Base-by-base conservation (phyloP, 1,284 basidiomycete genomes). In the Cryptococcus maquisensis region DNA sequence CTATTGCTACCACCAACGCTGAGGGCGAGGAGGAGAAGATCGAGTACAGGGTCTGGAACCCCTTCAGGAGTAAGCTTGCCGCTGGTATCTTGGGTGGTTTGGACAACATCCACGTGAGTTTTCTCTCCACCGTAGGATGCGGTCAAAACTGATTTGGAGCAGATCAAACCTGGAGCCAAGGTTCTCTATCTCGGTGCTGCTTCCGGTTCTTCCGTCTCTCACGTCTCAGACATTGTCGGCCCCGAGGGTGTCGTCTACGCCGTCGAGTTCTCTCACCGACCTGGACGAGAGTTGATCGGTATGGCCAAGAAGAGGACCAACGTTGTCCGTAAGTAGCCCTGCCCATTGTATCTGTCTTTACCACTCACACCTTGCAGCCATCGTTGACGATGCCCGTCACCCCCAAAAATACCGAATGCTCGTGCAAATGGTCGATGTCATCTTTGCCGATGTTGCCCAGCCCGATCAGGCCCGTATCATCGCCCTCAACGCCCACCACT, bases 241-340 rank as follows among this genome's bases (percentile, higher is more conserved):
- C 94, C 96, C 41, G 92, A 96, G 68, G 95, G 95, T 55, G 84
- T 89, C 57, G 96, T 98, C 12, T 98, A 98, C 76, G 95, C 95
- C 41, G 96, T 98, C 56, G 95, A 99, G 78, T 98, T 99, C 80
- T 98, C 94, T 3, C 84, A 88, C 72, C 86, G 96, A 66, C 95
- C 92, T 57, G 95, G 95, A 45, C 90, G 95, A 79, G 95, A 99
- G 78, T 80, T 98, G 59, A 97, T 99, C 71, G 90, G 90, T 79
- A 99, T 98, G 96, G 95, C 96, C 51, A 98, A 98, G 81, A 98
- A 98, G 80, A 84, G 96, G 59, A 98, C 96, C 61, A 98, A 98
- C 78, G 93, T 98, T 63, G 97, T 98, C 70, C 95, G 90, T 93
- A 77, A 60, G 89, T 83, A 13, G 23, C 42, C 18, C 50, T 26